phyloP scores from a whole-genome alignment of 768 basidiomycete genomes.

The Cytidiella melzeri region DNA sequence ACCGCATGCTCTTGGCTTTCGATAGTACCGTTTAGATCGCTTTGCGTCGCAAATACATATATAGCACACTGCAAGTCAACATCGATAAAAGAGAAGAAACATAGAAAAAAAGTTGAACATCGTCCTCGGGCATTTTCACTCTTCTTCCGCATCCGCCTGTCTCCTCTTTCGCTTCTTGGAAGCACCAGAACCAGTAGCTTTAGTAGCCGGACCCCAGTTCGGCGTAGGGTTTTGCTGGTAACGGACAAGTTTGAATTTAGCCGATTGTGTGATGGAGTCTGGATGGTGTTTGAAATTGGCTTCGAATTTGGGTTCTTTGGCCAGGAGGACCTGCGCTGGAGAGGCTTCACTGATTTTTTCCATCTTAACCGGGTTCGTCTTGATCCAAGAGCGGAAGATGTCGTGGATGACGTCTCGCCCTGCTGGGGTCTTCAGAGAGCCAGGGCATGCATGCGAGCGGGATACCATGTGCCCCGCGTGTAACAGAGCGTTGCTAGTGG shows the following conservation, averaged over 20 bases:
- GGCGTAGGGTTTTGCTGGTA: conserved; percentile 90
- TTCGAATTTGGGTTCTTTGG: conserved; percentile 54
- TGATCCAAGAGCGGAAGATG: conserved; percentile 80
- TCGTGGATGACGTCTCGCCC: conserved; percentile 68
- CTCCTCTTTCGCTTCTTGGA: conserved; percentile 34
- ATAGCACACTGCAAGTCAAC: too few species aligned
- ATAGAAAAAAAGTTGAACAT: too few species aligned
- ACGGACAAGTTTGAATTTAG: conserved; percentile 71
- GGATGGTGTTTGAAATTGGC: conserved; percentile 81
- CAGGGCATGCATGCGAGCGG: conserved; percentile 84
- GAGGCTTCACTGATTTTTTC: conserved; percentile 74
- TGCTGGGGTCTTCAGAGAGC: conserved; percentile 89
- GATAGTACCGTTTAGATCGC: too few species aligned
- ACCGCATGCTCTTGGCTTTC: too few species aligned
- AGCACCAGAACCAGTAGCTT: conserved; percentile 31
- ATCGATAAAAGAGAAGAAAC: too few species aligned
- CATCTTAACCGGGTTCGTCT: conserved; percentile 74
- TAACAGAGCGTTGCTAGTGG: conserved; percentile 75
- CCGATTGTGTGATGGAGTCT: conserved; percentile 49
- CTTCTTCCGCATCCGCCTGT: conserved; percentile 22
- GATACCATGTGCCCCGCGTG: conserved; percentile 82
- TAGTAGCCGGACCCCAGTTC: conserved; percentile 88
- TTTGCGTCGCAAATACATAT: too few species aligned
- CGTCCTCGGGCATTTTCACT: conserved; percentile 6
- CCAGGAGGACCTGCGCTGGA: conserved; percentile 63